Percentiles rank a stretch among this genome's conserved stretches.
Evolutionary conservation across 371 early-diverging fungal genomes (phyloP).

Genomic region (Rhizopus microsporus): DNA sequence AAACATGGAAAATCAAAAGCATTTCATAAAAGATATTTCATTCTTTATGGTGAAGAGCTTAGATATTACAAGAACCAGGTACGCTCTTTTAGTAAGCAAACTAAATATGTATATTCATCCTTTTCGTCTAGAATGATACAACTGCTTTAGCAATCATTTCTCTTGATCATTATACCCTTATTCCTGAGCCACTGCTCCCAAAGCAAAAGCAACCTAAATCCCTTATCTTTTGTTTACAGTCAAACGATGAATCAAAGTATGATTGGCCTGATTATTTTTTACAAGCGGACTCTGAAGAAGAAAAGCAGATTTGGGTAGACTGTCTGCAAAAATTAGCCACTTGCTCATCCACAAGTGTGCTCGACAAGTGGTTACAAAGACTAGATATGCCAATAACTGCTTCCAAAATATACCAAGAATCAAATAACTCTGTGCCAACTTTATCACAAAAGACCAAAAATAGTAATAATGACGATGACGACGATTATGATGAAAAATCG

Average conservation of each 20-base stretch:
- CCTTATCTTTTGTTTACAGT: conserved; percentile 32
- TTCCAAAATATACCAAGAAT: background rate
- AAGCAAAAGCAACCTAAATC: conserved; percentile 16
- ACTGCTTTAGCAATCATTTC: conserved; percentile 30
- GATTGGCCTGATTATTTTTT: conserved; percentile 38
- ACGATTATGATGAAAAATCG: background rate
- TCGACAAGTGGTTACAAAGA: conserved; percentile 48
- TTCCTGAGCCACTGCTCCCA: conserved; percentile 10
- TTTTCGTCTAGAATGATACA: conserved; percentile 26
- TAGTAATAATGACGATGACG: background rate
- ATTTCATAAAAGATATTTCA: conserved; percentile 26
- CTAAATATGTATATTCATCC: background rate
- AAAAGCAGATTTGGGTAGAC: conserved; percentile 30
- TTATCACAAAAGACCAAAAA: background rate
- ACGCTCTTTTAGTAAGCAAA: background rate
- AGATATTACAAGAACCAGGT: conserved; percentile 24
- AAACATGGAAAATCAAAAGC: conserved; percentile 39
- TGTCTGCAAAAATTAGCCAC: conserved; percentile 23
- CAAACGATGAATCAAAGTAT: conserved; percentile 30
- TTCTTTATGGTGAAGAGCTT: conserved; percentile 17
- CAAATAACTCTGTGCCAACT: background rate
- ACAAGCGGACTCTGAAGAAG: conserved; percentile 32
- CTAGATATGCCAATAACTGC: conserved; percentile 25
- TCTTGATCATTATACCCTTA: conserved; percentile 34
- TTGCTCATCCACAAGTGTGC: conserved; percentile 31